Conservation (phyloP, 495 filamentous ascomycete genomes). For the Hypoxylon rickii region DNA sequence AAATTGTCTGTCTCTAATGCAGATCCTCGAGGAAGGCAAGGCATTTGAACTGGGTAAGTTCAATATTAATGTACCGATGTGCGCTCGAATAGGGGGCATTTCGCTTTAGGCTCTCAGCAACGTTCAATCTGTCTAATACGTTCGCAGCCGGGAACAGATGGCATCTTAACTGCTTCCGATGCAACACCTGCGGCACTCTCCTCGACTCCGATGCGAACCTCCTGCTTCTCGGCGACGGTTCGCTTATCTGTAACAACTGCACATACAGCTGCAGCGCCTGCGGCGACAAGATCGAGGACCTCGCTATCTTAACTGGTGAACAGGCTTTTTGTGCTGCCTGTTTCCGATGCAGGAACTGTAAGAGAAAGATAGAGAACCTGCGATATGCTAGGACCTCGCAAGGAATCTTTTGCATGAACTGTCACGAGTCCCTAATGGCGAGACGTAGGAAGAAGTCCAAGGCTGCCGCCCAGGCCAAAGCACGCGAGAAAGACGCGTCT, state of each 20-base stretch:
- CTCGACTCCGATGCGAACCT: conserved; percentile 99
- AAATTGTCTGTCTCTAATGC: conserved; percentile 34
- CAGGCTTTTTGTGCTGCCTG: conserved; percentile 98
- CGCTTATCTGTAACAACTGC: conserved; percentile 98
- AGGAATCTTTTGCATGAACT: conserved; percentile 99
- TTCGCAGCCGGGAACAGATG: conserved; percentile 89
- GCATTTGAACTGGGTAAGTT: conserved; percentile 94
- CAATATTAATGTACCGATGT: conserved; percentile 5
- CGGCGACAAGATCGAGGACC: conserved; percentile 95
- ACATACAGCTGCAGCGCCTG: conserved; percentile 99
- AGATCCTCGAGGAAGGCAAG: conserved; percentile 98
- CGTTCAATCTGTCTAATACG: conserved; percentile 23
- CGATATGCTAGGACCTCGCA: conserved; percentile 97
- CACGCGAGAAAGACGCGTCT: conserved; percentile 61
- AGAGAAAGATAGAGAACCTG: conserved; percentile 96
- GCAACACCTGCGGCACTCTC: conserved; percentile 92
- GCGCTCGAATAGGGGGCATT: neutral
- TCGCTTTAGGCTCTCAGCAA: neutral
- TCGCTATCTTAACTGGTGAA: conserved; percentile 96
- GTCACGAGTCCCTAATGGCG: conserved; percentile 98
- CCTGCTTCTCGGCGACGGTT: conserved; percentile 94
- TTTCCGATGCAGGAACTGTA: conserved; percentile 98
- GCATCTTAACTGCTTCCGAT: conserved; percentile 99
- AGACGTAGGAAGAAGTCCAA: conserved; percentile 87
- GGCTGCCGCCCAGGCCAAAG: conserved; percentile 62